Evolutionary conservation across 225 moss, liverwort and hornwort species (phyloP).

Genomic region (Rhytidiadelphus loreus): DNA sequence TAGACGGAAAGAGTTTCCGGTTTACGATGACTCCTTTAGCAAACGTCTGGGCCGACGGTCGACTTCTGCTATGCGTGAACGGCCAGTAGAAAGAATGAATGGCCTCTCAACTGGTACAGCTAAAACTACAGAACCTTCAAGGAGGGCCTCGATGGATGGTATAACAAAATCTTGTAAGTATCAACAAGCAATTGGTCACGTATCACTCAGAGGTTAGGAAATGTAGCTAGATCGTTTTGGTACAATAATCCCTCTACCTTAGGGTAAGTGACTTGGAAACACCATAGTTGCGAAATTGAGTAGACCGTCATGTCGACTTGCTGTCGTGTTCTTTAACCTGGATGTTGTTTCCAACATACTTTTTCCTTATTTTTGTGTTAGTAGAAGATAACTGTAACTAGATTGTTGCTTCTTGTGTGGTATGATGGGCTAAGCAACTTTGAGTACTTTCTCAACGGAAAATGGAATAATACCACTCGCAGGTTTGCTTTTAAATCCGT

Average conservation of each 20-base stretch:
- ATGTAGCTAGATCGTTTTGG: neutral
- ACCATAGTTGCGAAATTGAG: neutral
- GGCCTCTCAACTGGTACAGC: neutral
- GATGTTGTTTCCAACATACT: neutral
- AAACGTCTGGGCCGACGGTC: slow-evolving; percentile 29
- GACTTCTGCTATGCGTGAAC: slow-evolving; percentile 5
- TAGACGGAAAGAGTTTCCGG: slow-evolving; percentile 24
- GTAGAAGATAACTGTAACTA: neutral
- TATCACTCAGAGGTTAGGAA: neutral
- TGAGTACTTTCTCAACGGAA: neutral
- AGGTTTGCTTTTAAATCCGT: neutral
- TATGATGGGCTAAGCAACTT: neutral
- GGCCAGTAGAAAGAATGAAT: neutral
- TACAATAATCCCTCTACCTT: neutral
- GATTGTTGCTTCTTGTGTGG: neutral
- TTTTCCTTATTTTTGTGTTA: neutral
- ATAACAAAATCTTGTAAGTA: slow-evolving; percentile 24
- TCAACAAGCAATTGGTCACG: neutral
- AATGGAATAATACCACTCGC: neutral
- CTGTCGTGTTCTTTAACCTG: neutral
- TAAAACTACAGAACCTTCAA: neutral
- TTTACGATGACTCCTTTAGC: slow-evolving; percentile 20
- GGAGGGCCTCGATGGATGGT: slow-evolving; percentile 13
- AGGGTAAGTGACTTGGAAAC: neutral
- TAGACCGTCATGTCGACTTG: neutral